Evolutionary conservation across 2,329 filamentous ascomycete genomes (phyloP), one percentile per base, ranked within the genome.

Genomic region (Thielaviopsis ethacetica): DNA sequence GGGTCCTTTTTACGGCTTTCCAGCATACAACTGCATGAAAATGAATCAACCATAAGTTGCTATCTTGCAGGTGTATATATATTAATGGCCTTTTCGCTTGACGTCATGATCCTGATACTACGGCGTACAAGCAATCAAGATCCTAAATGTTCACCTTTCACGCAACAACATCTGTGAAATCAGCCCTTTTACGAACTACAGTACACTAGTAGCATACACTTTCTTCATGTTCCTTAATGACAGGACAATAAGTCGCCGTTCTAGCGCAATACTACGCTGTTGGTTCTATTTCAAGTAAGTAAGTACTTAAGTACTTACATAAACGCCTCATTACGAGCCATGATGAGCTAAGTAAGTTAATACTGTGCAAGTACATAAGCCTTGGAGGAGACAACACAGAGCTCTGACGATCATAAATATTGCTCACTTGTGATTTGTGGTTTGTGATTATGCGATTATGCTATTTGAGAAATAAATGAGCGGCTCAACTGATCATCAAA

Each of bases 91-190:
- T 3, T 17, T 2, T 57, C 10, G 21, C 34, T 47, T 58, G 57
- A 58, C 51, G 57, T 58, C 51, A 58, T 49, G 51, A 54, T 58
- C 57, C 57, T 58, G 30, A 47, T 51, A 41, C 41, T 34, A 34
- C 30, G 2, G 24, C 24, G 24, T 26, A 34, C 38, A 21, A 21
- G 44, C 44, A 49, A 49, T 49, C n/a, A 49, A 49, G 44, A 49
- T 49, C 44, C 44, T 49, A 49, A 5, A 49, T 49, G n/a, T 9
- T 34, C 44, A 12, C 19, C n/a, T 21, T 49, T 2, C 44, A 49
- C 44, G 44, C 38, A 44, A 44, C 12, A 5, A 44, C 1, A 17
- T n/a, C n/a, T 7, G 5, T 7, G 17, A 47, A 47, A 47, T n/a
- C 44, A 49, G n/a, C 17, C 15, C 10, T 49, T 49, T 49, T 10